Evolutionary conservation across 2,329 filamentous ascomycete species (phyloP).

Genomic region (Knufia petricola): DNA sequence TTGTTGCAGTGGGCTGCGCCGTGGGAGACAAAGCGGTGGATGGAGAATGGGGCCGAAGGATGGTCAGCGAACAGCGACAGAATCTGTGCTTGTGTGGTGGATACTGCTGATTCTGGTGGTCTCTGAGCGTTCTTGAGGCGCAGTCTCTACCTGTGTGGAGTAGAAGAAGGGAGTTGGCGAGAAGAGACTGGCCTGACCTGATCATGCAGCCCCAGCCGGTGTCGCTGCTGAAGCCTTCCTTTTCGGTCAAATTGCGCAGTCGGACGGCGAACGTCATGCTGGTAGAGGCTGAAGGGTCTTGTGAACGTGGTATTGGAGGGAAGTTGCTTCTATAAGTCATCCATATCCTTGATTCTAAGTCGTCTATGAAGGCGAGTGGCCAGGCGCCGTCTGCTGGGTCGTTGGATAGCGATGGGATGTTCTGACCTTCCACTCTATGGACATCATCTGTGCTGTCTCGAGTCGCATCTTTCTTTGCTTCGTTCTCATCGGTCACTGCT

Average conservation of each 20-base stretch:
- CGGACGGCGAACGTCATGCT: conserved; percentile 76
- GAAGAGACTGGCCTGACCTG: conserved; percentile 80
- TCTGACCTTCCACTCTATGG: conserved; percentile 17
- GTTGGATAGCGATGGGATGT: conserved; percentile 20
- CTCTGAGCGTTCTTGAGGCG: conserved; percentile 6
- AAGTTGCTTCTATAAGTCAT: conserved; percentile 93
- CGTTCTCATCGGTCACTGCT: conserved; percentile 11
- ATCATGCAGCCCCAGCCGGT: conserved; percentile 99
- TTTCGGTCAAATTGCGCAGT: conserved; percentile 70
- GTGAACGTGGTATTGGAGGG: conserved; percentile 66
- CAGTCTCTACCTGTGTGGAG: conserved; percentile 62
- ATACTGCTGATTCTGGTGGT: not conserved
- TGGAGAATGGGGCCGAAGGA: conserved; percentile 76
- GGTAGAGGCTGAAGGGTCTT: conserved; percentile 59
- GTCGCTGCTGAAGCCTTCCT: conserved; percentile 78
- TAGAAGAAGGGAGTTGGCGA: conserved; percentile 73
- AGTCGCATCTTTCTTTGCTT: conserved; percentile 10
- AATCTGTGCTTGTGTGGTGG: conserved; percentile 37
- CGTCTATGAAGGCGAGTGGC: conserved; percentile 76
- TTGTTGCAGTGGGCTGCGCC: conserved; percentile 83
- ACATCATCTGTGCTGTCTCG: conserved; percentile 20
- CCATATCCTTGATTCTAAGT: conserved; percentile 90
- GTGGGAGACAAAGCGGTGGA: conserved; percentile 86
- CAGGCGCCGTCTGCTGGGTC: conserved; percentile 47
- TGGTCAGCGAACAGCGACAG: conserved; percentile 81